A percentile compares a stretch with the other conserved stretches of the same genome.
Conservation (phyloP, 2,329 filamentous ascomycete genomes). For the Beauveria rudraprayagi region DNA sequence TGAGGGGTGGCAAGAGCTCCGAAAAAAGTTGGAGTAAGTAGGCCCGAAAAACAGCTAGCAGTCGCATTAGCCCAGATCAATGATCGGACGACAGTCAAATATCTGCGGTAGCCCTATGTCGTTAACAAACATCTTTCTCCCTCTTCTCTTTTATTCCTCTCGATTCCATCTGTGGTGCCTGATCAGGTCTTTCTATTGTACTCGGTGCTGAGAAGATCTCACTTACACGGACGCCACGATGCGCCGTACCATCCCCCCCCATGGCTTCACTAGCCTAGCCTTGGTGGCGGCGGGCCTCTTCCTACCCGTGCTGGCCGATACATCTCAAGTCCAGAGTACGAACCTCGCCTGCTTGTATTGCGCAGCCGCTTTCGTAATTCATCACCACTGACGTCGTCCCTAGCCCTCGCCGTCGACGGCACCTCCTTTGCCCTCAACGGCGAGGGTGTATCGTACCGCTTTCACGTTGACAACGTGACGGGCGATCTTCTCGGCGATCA, state of each 20-base stretch:
- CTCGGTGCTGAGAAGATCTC: not conserved
- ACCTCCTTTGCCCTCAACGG: constrained; percentile 50
- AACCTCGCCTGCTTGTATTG: not conserved
- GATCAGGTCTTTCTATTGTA: no score
- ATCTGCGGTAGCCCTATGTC: not conserved
- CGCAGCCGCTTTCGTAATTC: no score
- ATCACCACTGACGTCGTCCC: not conserved
- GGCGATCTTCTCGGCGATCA: constrained; percentile 53
- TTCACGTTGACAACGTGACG: constrained; percentile 49
- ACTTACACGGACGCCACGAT: constrained; percentile 1
- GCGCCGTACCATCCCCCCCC: not conserved
- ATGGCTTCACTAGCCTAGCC: not conserved
- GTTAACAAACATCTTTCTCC: not conserved
- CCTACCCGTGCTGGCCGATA: not conserved
- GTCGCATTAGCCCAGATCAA: constrained; percentile 3
- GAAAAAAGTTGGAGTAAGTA: not conserved
- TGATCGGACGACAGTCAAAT: constrained; percentile 7
- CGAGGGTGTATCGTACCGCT: constrained; percentile 50
- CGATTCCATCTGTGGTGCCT: not conserved
- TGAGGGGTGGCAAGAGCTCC: not conserved
- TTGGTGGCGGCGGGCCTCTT: not conserved
- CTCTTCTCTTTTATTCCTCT: not conserved
- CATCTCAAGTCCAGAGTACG: constrained; percentile 5
- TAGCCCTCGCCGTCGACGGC: constrained; percentile 46
- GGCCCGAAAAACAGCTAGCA: not conserved